Evolutionary conservation across 2,329 filamentous ascomycete genomes (phyloP), one percentile per base, ranked within the genome.

Genomic region (Fusarium sarcochroum): DNA sequence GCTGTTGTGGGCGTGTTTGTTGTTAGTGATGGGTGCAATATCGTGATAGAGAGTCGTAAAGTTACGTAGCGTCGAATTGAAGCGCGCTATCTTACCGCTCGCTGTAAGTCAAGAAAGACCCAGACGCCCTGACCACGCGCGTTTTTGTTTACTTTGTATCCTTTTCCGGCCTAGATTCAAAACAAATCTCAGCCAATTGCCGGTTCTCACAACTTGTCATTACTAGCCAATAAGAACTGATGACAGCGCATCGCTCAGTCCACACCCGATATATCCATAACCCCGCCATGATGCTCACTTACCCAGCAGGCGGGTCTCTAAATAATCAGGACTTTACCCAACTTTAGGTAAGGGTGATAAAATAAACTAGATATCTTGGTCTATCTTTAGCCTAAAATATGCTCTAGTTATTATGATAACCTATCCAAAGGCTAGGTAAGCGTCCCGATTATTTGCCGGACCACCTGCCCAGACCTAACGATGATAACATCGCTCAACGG

Each of bases 111-210:
- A 37, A 68, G 38, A 32, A 58, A 40, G 66, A 52, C 64, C 58
- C 44, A 47, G 42, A 35, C 45, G 50, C 48, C 63, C 42, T 69
- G 68, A 69, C 73, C 59, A 70, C 65, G 72, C 75, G 75, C 73
- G 76, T 77, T 75, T 66, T 79, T 82, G 81, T 83, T 83, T 83
- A 83, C 81, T 82, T 77, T 63, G 27, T 72, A 65, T 70, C 77
- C 73, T 59, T 35, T 76, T 79, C 66, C 23, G 73, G 79, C 63
- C 70, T 81, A 80, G 79, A 66, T 67, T 23, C 58, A 61, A 70
- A 71, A 64, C 63, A 70, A 70, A 58, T 50, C 47, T 17, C 14
- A 57, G 35, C 69, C 68, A 71, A 66, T 73, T 58, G 50, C 51
- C 32, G 44, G n/a, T 18, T 27, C 25, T 47, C 21, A 17, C n/a